Evolutionary conservation across 176 grass and related monocot genomes (phyloP).

Genomic region (Canna indica): DNA sequence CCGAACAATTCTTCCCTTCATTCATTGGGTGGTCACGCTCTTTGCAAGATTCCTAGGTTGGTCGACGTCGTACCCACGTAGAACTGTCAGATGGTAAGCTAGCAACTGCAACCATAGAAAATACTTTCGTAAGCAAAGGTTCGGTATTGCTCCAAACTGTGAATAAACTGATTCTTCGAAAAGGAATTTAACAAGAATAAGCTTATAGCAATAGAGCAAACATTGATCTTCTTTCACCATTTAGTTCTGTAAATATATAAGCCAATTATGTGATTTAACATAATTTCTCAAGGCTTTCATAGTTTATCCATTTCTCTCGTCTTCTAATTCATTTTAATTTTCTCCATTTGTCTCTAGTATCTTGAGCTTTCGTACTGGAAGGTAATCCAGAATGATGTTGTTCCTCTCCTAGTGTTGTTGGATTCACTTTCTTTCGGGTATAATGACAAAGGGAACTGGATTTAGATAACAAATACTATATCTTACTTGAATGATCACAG

Average conservation of each 20-base stretch:
- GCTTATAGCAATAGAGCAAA: too few species aligned
- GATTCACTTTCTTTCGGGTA: background rate
- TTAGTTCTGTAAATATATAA: too few species aligned
- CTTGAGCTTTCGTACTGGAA: too few species aligned
- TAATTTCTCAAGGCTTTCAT: too few species aligned
- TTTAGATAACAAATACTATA: background rate
- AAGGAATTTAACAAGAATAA: too few species aligned
- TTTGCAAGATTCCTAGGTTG: slow-evolving; percentile 86
- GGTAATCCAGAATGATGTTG: too few species aligned
- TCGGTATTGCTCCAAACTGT: background rate
- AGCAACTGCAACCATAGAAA: slow-evolving; percentile 43
- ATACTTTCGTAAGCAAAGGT: background rate
- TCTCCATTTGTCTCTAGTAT: too few species aligned
- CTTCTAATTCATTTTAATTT: too few species aligned
- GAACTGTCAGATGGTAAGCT: slow-evolving; percentile 74
- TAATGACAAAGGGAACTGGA: background rate
- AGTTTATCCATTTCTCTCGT: too few species aligned
- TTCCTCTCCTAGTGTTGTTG: background rate
- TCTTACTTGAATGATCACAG: too few species aligned
- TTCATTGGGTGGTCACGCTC: slow-evolving; percentile 66
- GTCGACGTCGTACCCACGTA: slow-evolving; percentile 54
- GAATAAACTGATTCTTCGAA: background rate
- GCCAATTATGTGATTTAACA: too few species aligned
- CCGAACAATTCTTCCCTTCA: background rate
- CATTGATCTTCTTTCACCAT: too few species aligned